Evolutionary conservation across 2,329 filamentous ascomycete species (phyloP).

Genomic region (Beauveria medogensis): DNA sequence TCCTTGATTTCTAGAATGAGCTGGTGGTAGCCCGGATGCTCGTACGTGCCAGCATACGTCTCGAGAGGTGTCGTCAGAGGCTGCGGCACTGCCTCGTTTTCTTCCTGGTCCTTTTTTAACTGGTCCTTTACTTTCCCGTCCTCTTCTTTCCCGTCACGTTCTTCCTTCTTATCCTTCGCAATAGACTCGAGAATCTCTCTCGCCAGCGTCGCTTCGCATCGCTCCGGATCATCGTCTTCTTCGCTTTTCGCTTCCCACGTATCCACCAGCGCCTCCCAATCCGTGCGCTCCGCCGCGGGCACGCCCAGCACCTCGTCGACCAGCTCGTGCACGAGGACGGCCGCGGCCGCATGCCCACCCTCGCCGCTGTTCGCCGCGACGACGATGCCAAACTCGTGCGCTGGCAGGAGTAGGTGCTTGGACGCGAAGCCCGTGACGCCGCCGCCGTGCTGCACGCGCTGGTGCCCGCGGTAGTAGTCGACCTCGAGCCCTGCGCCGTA

Average conservation of each 20-base stretch:
- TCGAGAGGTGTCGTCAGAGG: background rate
- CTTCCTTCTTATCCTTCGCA: background rate
- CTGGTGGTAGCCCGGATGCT: constrained; percentile 18
- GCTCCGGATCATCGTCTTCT: background rate
- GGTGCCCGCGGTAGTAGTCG: constrained; percentile 16
- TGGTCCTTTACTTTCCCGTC: background rate
- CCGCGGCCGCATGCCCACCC: constrained; percentile 12
- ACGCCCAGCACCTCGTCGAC: constrained; percentile 14
- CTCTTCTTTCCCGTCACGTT: background rate
- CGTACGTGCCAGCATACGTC: constrained; percentile 5
- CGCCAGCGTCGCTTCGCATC: background rate
- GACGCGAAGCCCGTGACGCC: constrained; percentile 19
- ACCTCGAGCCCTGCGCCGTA: constrained; percentile 20
- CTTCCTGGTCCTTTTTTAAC: background rate
- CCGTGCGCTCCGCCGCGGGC: background rate
- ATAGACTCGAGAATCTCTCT: background rate
- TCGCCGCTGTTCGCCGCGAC: constrained; percentile 20
- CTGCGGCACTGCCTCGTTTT: background rate
- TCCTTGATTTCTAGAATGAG: constrained; percentile 17
- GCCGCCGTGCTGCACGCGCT: constrained; percentile 20
- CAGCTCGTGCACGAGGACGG: constrained; percentile 16
- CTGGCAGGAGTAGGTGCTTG: constrained; percentile 21
- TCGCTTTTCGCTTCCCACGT: background rate
- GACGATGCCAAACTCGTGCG: constrained; percentile 18
- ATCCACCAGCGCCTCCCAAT: constrained; percentile 4